A percentile compares a stretch with the other conserved stretches of the same genome.
These are phyloP conservation scores for Lactarius vividus DNA, from an alignment of 768 basidiomycete genomes.

Conservation along the genomic window DNA sequence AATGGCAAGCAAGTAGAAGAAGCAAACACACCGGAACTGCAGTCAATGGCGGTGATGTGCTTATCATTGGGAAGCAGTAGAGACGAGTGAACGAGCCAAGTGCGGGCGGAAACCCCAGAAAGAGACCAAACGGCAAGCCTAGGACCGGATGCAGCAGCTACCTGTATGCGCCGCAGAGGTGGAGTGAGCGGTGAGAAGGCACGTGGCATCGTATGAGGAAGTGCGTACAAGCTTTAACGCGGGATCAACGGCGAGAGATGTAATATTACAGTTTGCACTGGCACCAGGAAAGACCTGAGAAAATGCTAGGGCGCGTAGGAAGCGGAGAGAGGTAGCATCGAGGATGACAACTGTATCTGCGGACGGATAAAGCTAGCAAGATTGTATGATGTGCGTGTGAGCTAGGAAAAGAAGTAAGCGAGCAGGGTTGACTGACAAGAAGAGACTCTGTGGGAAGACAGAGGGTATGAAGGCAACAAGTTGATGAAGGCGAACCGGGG, in stretches of 20 bases:
- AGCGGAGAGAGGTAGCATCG: slow-evolving; percentile 61
- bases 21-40: slow-evolving; percentile 59
- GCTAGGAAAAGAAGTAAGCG: background rate
- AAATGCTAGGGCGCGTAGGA: slow-evolving; percentile 72
- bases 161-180: slow-evolving; percentile 40
- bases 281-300: slow-evolving; percentile 75
- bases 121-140: slow-evolving; percentile 79
- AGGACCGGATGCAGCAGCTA: slow-evolving; percentile 66
- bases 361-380: slow-evolving; percentile 63
- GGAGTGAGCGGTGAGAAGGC: background rate
- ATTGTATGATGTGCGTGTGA: slow-evolving; percentile 17
- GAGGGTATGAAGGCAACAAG: slow-evolving; percentile 49
- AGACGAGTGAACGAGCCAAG: slow-evolving; percentile 82
- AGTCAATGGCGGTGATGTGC: slow-evolving; percentile 61
- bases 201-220: slow-evolving; percentile 4
- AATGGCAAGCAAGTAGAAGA: slow-evolving; percentile 32
- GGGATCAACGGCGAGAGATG: slow-evolving; percentile 67
- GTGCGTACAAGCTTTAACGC: slow-evolving; percentile 76
- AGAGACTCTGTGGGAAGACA: slow-evolving; percentile 53
- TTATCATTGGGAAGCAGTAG: slow-evolving; percentile 58
- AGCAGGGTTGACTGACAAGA: slow-evolving; percentile 46
- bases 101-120: slow-evolving; percentile 57
- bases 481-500: slow-evolving; percentile 50
- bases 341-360: slow-evolving; percentile 68
- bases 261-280: slow-evolving; percentile 41